Base-by-base conservation (phyloP, 2,329 filamentous ascomycete species). In the Cercospora zeae-maydis region DNA sequence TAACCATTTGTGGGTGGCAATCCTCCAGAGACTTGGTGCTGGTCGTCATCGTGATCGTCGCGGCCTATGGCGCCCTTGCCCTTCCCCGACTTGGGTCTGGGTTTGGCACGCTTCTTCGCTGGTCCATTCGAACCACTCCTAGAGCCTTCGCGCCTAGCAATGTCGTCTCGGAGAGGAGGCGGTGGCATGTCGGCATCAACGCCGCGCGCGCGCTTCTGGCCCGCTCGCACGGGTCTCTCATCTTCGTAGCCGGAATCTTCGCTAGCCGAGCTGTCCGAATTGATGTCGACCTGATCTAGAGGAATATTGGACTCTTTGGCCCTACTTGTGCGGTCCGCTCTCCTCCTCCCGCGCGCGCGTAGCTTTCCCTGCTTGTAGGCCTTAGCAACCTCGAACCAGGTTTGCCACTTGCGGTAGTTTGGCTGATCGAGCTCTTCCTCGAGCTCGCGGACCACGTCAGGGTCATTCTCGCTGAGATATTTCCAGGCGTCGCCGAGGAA, bases 401-500 rank as follows among this genome's bases (percentile, higher is more conserved):
- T 52, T 8, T 65, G 57, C 63, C 63, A 65, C 14, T 55, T 56
- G 11, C 56, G 58, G 21, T 36, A 51, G 4, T 52, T 31, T 1
- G 57, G 57, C 34, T 59, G 42, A n/a, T 59, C 19, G 0, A 52
- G 2, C 0, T 36, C 45, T n/a, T 37, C 4, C 16, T 59, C 57
- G 3, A 59, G 14, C 45, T n/a, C n/a, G 7, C 11, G 31, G 3
- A 52, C 31, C 24, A 2, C 19, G 1, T 37, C 47, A 1, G 42
- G 45, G 21, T 67, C 59, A 7, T 53, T 57, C 47, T 61, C 63
- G 16, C 30, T 34, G 1, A 63, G 31, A 21, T 68, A 69, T 9
- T 36, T 53, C 42, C 61, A 66, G 1, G 58, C 58, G 45, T 67
- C 62, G 16, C 49, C 19, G 27, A 69, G 16, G n/a, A 58, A 64